Percentiles rank a stretch among this genome's conserved stretches.
phyloP scores from a whole-genome alignment of 169 alveolate species.

The Cryptosporidium meleagridis region DNA sequence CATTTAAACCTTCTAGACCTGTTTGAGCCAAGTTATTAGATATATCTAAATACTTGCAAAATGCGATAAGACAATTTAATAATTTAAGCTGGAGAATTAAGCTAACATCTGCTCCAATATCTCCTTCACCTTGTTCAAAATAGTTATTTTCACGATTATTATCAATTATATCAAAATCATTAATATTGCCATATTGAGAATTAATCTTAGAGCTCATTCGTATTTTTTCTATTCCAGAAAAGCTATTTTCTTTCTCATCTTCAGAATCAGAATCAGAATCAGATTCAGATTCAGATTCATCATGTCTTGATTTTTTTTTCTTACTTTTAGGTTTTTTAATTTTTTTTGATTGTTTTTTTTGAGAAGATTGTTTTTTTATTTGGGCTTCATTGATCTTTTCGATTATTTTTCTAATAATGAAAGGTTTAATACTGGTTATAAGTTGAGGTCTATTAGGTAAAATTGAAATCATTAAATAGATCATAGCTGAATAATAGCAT shows the following conservation, averaged over 20 bases:
- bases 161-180: background rate
- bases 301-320: background rate
- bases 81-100: constrained; percentile 31
- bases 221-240: constrained; percentile 25
- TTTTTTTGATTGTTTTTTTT: background rate
- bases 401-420: constrained; percentile 49
- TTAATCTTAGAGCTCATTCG: background rate
- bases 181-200: too few relatives aligned
- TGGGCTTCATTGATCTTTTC: constrained; percentile 14
- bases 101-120: background rate
- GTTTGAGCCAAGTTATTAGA: constrained; percentile 17
- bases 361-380: background rate
- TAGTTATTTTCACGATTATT: background rate
- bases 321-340: background rate
- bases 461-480: constrained; percentile 21
- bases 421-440: constrained; percentile 33
- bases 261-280: background rate
- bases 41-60: constrained; percentile 36
- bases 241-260: constrained; percentile 49
- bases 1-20: constrained; percentile 52
- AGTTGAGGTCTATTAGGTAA: constrained; percentile 62
- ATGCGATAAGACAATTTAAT: constrained; percentile 21
- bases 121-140: background rate
- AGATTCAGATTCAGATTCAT: background rate
- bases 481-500: constrained; percentile 71